These are phyloP conservation scores for Neurospora terricola DNA, from an alignment of 495 filamentous ascomycete genomes.

Conservation along the genomic window DNA sequence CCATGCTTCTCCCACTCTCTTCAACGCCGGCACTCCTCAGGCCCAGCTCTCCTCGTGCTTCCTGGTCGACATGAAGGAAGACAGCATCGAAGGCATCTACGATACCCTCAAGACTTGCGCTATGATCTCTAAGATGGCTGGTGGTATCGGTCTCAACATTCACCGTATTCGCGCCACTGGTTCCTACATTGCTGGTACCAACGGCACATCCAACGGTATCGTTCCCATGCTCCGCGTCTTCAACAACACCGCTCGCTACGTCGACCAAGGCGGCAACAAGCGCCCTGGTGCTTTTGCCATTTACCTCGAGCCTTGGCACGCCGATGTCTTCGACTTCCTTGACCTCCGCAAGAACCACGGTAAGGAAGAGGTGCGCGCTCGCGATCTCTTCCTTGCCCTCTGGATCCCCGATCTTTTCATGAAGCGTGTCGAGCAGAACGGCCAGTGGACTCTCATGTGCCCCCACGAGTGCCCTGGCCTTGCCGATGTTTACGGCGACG, in stretches of 20 bases:
- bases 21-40: slow-evolving; percentile 92
- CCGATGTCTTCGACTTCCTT: slow-evolving; percentile 93
- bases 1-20: slow-evolving; percentile 92
- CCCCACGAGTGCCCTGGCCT: slow-evolving; percentile 91
- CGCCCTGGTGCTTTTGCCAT: slow-evolving; percentile 96
- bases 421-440: slow-evolving; percentile 95
- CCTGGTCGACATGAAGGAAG: slow-evolving; percentile 95
- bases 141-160: slow-evolving; percentile 91
- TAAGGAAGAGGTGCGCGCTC: slow-evolving; percentile 94
- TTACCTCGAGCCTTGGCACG: slow-evolving; percentile 99
- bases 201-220: slow-evolving; percentile 94
- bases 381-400: slow-evolving; percentile 93
- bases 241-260: slow-evolving; percentile 98
- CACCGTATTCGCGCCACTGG: slow-evolving; percentile 94
- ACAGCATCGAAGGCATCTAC: slow-evolving; percentile 99
- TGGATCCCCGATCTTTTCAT: slow-evolving; percentile 99
- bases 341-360: slow-evolving; percentile 98
- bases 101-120: slow-evolving; percentile 98
- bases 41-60: slow-evolving; percentile 95
- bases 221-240: slow-evolving; percentile 96
- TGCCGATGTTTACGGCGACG: slow-evolving; percentile 92
- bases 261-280: slow-evolving; percentile 99
- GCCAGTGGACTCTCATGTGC: slow-evolving; percentile 94
- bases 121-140: slow-evolving; percentile 98
- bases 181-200: slow-evolving; percentile 94